A percentile compares a stretch with the other conserved stretches of the same genome.
phyloP scores from a whole-genome alignment of 352 stramenopile species.

The Aphanomyces stellatus region DNA sequence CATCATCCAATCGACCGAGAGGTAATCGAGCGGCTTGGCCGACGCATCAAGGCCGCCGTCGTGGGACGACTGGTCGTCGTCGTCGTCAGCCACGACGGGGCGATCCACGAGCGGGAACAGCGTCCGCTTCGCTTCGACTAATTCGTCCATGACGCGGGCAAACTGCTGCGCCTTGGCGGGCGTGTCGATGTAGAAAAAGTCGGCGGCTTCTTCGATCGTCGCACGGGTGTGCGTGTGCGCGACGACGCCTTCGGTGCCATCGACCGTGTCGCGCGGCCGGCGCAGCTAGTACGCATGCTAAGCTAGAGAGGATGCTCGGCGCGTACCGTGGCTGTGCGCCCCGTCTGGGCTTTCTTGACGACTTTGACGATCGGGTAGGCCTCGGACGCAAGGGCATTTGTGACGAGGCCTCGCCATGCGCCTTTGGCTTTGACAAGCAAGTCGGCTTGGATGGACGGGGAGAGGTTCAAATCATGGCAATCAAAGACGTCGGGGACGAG shows the following conservation, averaged over 20 bases:
- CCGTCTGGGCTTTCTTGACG: too few relatives aligned
- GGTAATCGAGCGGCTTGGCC: conserved; percentile 66
- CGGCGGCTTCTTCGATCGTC: conserved; percentile 65
- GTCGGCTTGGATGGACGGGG: too few relatives aligned
- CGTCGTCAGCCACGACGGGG: conserved; percentile 32
- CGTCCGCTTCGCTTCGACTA: conserved; percentile 67
- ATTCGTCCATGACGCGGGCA: conserved; percentile 9
- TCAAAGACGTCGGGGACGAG: too few relatives aligned
- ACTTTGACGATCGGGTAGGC: too few relatives aligned
- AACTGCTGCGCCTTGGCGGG: conserved; percentile 35
- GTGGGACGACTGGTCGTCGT: conserved; percentile 28
- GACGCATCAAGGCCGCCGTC: background rate
- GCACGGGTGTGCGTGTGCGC: conserved; percentile 51
- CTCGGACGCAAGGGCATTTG: too few relatives aligned
- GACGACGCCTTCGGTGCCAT: conserved; percentile 24
- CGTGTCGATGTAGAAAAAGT: conserved; percentile 79
- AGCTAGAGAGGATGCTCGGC: too few relatives aligned
- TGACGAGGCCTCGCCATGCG: too few relatives aligned
- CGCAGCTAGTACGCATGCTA: too few relatives aligned
- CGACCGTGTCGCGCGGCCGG: background rate
- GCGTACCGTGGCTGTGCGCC: too few relatives aligned
- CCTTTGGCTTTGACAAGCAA: too few relatives aligned
- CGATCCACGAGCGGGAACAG: conserved; percentile 44
- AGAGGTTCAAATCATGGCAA: too few relatives aligned
- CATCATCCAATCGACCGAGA: conserved; percentile 72